Percentiles rank a stretch among this genome's conserved stretches.
phyloP scores from a whole-genome alignment of 371 early-diverging fungal genomes.

The Mortierella sp. region DNA sequence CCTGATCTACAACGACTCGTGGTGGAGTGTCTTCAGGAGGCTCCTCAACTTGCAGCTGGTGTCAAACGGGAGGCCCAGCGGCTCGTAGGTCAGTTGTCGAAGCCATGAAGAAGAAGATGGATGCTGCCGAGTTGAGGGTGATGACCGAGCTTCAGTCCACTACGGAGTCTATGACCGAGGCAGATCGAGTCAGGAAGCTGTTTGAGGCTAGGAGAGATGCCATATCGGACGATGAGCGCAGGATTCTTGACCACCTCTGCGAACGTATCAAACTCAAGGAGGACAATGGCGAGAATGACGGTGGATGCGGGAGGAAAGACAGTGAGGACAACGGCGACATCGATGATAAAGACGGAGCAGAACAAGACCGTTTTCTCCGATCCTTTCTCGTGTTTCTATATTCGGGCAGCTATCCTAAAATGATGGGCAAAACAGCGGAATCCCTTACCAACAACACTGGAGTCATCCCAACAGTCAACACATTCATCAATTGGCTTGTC shows the following conservation, averaged over 20 bases:
- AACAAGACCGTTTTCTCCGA: background rate
- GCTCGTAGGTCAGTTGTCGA: background rate
- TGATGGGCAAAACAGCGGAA: background rate
- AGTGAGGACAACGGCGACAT: background rate
- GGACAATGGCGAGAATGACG: background rate
- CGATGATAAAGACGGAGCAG: background rate
- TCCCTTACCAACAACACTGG: background rate
- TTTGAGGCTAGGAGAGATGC: background rate
- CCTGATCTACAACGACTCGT: background rate
- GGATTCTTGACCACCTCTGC: background rate
- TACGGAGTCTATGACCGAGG: background rate
- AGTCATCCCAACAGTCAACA: background rate
- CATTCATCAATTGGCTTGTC: background rate
- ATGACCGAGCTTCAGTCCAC: background rate
- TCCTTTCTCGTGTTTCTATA: background rate
- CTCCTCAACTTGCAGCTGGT: background rate
- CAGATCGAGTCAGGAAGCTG: background rate
- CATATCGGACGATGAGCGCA: background rate
- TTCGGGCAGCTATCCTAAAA: background rate
- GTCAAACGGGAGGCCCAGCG: background rate
- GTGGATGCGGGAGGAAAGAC: background rate
- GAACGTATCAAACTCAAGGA: background rate
- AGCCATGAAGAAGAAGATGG: background rate
- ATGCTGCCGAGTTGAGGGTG: background rate
- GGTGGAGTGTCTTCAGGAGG: background rate